Percentiles rank a stretch among this genome's conserved stretches.
phyloP scores from a whole-genome alignment of 2,329 filamentous ascomycete genomes.

The Penicillium concentricum region DNA sequence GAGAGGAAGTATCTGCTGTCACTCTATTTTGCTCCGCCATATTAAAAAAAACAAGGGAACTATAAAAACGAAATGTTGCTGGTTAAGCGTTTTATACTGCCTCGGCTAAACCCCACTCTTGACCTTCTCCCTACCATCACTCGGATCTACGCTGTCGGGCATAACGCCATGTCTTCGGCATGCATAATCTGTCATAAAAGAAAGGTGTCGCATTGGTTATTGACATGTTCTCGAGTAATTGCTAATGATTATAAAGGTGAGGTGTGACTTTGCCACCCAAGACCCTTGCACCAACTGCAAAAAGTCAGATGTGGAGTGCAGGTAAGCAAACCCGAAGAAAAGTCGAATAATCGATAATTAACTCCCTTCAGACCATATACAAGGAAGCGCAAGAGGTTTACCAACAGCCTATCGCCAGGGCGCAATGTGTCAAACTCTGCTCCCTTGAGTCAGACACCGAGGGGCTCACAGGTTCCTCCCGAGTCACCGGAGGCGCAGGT shows the following conservation, averaged over 20 bases:
- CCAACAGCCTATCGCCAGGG: constrained; percentile 33
- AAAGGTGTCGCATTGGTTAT: constrained; percentile 33
- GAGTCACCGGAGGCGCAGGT: constrained; percentile 7
- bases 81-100: not conserved
- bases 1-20: no score
- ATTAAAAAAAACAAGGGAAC: not conserved
- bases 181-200: constrained; percentile 47
- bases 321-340: constrained; percentile 12
- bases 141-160: constrained; percentile 14
- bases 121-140: constrained; percentile 8
- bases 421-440: constrained; percentile 14
- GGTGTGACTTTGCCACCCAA: constrained; percentile 27
- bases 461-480: constrained; percentile 18
- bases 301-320: constrained; percentile 26
- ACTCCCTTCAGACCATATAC: constrained; percentile 24
- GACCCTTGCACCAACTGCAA: constrained; percentile 29
- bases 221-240: not conserved
- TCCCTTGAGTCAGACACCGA: constrained; percentile 24
- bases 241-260: constrained; percentile 24
- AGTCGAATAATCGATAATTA: not conserved
- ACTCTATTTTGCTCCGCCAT: constrained; percentile 8
- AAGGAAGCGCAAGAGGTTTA: constrained; percentile 36
- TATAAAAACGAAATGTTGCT: not conserved
- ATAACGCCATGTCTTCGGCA: constrained; percentile 22
- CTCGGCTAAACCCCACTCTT: constrained; percentile 14